Evolutionary conservation across 2,329 filamentous ascomycete genomes (phyloP), one percentile per base, ranked within the genome.

Genomic region (Pezicula neosporulosa): DNA sequence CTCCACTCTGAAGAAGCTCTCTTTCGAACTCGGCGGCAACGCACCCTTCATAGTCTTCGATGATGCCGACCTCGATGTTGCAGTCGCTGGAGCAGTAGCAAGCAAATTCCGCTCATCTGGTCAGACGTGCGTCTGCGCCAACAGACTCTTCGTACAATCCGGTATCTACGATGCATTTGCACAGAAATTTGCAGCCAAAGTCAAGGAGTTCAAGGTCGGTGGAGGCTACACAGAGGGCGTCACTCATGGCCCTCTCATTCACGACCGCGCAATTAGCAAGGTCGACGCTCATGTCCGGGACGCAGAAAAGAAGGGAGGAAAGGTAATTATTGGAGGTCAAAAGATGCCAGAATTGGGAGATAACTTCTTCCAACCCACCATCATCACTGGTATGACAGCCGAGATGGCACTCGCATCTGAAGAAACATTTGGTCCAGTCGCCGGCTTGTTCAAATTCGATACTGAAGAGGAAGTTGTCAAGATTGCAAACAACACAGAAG

Each of bases 1-100:
- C 0, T 80, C 82, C 38, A 96, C 91, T 0, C 74, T 90, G 27
- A 97, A 97, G 80, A 81, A 84, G 59, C 68, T 85, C 38, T 94
- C 89, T 0, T 88, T 96, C 68, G 93, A 97, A 68, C 86, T 97
- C 1, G 93, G 93, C 49, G 94, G 93, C 44, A 97, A 97, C 68
- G 89, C 93, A 0, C 93, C 93, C 1, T 96, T 97, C 68, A 97
- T 97, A 59, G 90, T 97, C 33, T 97, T 97, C 65, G 91, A 97
- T 64, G 93, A 97, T 64, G 89, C 93, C 18, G 90, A 97, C 66
- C 73, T 97, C 18, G 92, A 97, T 53, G 74, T 77, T 4, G 94
- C 94, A 2, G 90, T 97, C 1, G 74, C 83, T 0, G 93, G 92
- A 24, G 91, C 91, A 44, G 81, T 97, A 49, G 75, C 85, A 21